Evolutionary conservation across 805 yeast species (phyloP), one percentile per base, ranked within the genome.

Genomic region (Pichia californica): DNA sequence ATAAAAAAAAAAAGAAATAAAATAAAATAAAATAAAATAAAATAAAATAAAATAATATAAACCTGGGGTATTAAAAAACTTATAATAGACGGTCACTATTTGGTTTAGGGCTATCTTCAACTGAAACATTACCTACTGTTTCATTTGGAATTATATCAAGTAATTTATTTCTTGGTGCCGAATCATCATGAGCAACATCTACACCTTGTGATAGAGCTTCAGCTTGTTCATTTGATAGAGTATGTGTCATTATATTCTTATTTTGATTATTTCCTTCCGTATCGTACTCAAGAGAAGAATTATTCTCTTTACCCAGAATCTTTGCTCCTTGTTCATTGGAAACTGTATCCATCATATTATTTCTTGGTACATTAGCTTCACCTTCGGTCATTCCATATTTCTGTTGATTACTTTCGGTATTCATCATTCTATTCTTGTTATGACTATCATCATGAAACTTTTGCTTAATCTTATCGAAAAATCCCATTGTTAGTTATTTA

Each of bases 11-110:
- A 7, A 14, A n/a, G 16, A 30, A 13, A 8, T n/a, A 26, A 9
- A 26, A 7, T 26, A 26, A 26, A 26, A 9, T 11, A 27, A 31
- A 31, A 8, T 9, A 31, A 16, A 31, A 7, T 16, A 5, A 31
- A 16, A 76, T 5, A 16, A 31, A 18, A 8, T 31, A 16, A 36
- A 14, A 2, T n/a, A 28, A 36, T 18, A 15, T 18, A 7, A n/a
- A 30, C 11, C 13, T 13, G 4, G n/a, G n/a, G n/a, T n/a, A n/a
- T n/a, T n/a, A n/a, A n/a, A n/a, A n/a, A n/a, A n/a, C 29, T 16
- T 36, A 43, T 27, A 29, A 28, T 10, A 44, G 10, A 36, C 47
- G 47, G 19, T 39, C 41, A 37, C 47, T 44, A 20, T 44, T 44
- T 3, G n/a, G n/a, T n/a, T n/a, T n/a, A n/a, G n/a, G n/a, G n/a